phyloP scores from a whole-genome alignment of 352 stramenopile genomes.

The Phytophthora litchii region DNA sequence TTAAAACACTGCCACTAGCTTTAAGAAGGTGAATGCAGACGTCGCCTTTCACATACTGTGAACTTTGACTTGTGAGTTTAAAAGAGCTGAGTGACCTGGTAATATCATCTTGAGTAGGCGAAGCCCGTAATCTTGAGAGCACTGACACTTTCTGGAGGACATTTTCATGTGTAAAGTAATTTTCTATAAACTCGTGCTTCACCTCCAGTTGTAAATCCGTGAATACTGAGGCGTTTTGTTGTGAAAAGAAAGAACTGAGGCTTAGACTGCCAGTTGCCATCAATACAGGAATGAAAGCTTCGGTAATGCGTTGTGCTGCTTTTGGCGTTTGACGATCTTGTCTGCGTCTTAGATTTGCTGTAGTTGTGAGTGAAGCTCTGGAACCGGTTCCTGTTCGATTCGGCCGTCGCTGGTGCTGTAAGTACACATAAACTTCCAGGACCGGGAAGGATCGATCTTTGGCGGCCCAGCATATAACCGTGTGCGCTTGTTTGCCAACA shows the following conservation, averaged over 20 bases:
- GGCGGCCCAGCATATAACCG: constrained; percentile 21
- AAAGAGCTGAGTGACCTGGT: neutral
- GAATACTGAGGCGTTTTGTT: constrained; percentile 14
- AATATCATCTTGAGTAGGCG: constrained; percentile 8
- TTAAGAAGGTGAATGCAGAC: constrained; percentile 38
- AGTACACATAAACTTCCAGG: constrained; percentile 27
- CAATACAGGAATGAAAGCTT: constrained; percentile 6
- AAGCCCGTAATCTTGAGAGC: constrained; percentile 16
- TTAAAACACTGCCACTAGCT: constrained; percentile 24
- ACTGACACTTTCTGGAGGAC: neutral
- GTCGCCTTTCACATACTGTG: constrained; percentile 22
- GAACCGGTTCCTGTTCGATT: constrained; percentile 6
- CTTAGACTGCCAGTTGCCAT: constrained; percentile 21
- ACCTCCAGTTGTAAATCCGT: constrained; percentile 5
- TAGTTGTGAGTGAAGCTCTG: constrained; percentile 11
- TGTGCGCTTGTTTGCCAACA: constrained; percentile 3
- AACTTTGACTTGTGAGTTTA: neutral
- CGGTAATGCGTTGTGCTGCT: neutral
- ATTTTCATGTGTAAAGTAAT: neutral
- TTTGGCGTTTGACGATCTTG: neutral
- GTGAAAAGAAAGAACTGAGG: constrained; percentile 28
- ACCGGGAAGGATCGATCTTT: constrained; percentile 35
- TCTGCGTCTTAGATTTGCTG: constrained; percentile 1
- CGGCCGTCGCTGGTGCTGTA: constrained; percentile 4
- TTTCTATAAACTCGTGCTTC: neutral